phyloP scores from a whole-genome alignment of 306 rosid genomes.

The Hylodesmum podocarpum region DNA sequence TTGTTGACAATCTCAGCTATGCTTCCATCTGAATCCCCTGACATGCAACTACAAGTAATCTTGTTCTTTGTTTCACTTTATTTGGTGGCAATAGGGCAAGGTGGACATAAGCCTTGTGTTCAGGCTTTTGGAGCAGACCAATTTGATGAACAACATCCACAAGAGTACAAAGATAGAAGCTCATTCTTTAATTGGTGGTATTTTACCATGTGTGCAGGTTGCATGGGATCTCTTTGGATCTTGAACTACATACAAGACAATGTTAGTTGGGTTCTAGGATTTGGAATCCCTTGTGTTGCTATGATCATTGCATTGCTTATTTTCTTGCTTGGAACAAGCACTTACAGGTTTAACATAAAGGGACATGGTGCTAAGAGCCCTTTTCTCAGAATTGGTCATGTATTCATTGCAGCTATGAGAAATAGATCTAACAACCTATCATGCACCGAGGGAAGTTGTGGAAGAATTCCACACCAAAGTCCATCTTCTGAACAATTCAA shows the following conservation, averaged over 20 bases:
- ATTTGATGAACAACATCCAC: conserved; percentile 53
- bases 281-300: conserved; percentile 56
- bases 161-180: conserved; percentile 66
- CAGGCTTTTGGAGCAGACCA: conserved; percentile 90
- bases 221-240: conserved; percentile 29
- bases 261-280: conserved; percentile 61
- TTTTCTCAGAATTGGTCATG: too few species aligned
- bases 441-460: too few species aligned
- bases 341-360: conserved; percentile 45
- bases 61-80: conserved; percentile 64
- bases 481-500: too few species aligned
- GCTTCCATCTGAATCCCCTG: conserved; percentile 25
- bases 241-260: conserved; percentile 51
- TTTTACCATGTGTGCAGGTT: conserved; percentile 44
- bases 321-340: conserved; percentile 57
- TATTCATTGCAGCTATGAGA: too few species aligned
- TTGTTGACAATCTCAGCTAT: conserved; percentile 53
- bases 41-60: conserved; percentile 31
- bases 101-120: conserved; percentile 85
- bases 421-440: too few species aligned
- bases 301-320: conserved; percentile 49
- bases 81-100: conserved; percentile 65
- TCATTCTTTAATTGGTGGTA: conserved; percentile 93
- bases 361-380: too few species aligned
- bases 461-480: too few species aligned